phyloP scores from a whole-genome alignment of 164 flowering plant genomes.

The Chimonanthus praecox region DNA sequence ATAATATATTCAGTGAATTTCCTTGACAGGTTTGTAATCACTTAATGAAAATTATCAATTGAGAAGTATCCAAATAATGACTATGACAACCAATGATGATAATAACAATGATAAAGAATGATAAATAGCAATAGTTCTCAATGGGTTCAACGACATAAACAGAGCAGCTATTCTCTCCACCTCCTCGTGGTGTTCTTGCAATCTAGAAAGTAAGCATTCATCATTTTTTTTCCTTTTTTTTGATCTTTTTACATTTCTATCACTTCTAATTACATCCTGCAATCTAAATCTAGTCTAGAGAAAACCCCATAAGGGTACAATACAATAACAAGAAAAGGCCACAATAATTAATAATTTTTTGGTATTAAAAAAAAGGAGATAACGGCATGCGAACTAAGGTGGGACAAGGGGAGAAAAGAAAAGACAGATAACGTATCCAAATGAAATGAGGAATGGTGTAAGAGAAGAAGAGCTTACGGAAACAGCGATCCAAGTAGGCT shows the following conservation, averaged over 20 bases:
- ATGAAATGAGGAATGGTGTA: neutral
- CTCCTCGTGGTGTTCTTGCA: too few relatives aligned
- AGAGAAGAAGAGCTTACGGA: constrained; percentile 3
- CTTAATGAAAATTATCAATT: too few relatives aligned
- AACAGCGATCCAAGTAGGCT: constrained; percentile 13
- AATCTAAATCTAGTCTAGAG: neutral
- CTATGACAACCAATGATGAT: too few relatives aligned
- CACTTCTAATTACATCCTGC: neutral
- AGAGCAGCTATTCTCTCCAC: too few relatives aligned
- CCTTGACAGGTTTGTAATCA: too few relatives aligned
- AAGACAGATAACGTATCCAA: neutral
- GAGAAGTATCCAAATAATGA: too few relatives aligned
- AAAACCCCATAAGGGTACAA: neutral
- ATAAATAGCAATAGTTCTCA: too few relatives aligned
- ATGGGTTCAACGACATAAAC: too few relatives aligned
- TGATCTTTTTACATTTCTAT: neutral
- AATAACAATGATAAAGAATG: too few relatives aligned
- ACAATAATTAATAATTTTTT: too few relatives aligned
- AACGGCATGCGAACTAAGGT: neutral
- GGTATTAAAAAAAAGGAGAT: neutral
- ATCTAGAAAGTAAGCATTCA: too few relatives aligned
- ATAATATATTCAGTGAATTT: too few relatives aligned
- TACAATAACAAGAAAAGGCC: neutral
- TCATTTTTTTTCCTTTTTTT: neutral
- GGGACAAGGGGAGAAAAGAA: neutral